A percentile compares a stretch with the other conserved stretches of the same genome.
Evolutionary conservation across 2,329 filamentous ascomycete species (phyloP).

Genomic region (Furcasterigmium sp.): DNA sequence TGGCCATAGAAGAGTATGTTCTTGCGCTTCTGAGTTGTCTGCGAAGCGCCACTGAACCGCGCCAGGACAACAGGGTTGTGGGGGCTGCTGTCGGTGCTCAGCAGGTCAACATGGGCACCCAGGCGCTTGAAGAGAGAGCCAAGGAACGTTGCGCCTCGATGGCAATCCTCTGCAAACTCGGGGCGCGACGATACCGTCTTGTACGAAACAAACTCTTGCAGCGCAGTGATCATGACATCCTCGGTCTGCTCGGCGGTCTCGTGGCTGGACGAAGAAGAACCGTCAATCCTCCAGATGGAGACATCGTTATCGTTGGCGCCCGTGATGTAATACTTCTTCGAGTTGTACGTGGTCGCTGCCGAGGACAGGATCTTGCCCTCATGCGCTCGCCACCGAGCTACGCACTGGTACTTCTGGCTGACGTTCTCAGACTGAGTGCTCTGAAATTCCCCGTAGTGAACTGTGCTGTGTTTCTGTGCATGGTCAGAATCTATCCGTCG

Average conservation of each 20-base stretch:
- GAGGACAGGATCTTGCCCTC: slow-evolving; percentile 84
- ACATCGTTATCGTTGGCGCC: slow-evolving; percentile 90
- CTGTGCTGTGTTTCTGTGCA: slow-evolving; percentile 60
- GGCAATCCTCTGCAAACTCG: slow-evolving; percentile 86
- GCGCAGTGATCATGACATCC: slow-evolving; percentile 60
- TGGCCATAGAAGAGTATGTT: slow-evolving; percentile 96
- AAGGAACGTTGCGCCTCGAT: slow-evolving; percentile 85
- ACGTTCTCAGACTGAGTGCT: slow-evolving; percentile 43
- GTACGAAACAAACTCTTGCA: slow-evolving; percentile 84
- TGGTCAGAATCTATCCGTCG: slow-evolving; percentile 19
- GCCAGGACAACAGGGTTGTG: slow-evolving; percentile 94
- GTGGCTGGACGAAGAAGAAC: slow-evolving; percentile 7
- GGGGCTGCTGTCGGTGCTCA: slow-evolving; percentile 67
- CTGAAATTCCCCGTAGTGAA: slow-evolving; percentile 55
- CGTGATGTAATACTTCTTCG: slow-evolving; percentile 82
- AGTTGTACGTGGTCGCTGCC: slow-evolving; percentile 63
- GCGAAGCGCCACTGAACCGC: slow-evolving; percentile 71
- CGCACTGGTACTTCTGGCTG: slow-evolving; percentile 77
- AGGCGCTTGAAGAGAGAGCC: slow-evolving; percentile 88
- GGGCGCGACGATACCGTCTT: slow-evolving; percentile 85
- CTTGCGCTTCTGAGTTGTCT: slow-evolving; percentile 56
- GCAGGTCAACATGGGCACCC: slow-evolving; percentile 82
- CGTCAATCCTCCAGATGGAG: slow-evolving; percentile 74
- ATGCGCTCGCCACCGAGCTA: slow-evolving; percentile 77
- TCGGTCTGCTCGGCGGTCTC: slow-evolving; percentile 32